A percentile compares a stretch with the other conserved stretches of the same genome.
Conservation (phyloP, 768 basidiomycete genomes). For the Cantharellus cinnabarinus region DNA sequence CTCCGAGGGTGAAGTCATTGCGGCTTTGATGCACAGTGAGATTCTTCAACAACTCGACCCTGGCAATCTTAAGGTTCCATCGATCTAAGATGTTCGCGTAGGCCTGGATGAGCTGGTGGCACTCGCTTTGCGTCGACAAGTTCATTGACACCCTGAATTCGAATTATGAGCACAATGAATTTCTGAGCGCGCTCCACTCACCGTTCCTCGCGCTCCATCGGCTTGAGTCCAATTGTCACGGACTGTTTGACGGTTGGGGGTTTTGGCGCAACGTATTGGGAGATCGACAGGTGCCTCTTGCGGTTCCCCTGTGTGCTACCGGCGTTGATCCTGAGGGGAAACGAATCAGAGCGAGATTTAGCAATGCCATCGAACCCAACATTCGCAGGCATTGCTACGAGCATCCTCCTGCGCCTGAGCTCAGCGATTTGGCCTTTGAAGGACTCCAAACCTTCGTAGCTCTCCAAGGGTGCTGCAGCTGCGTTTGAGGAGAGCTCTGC, state of each 20-base stretch:
- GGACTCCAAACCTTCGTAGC: not conserved
- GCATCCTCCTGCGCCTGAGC: not conserved
- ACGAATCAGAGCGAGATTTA: not conserved
- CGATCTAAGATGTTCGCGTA: slow-evolving; percentile 60
- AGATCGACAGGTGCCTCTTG: not conserved
- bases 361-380: not conserved
- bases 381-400: not conserved
- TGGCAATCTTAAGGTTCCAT: slow-evolving; percentile 27
- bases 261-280: not conserved
- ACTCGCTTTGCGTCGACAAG: slow-evolving; percentile 12
- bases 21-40: not conserved
- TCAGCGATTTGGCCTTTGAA: not conserved
- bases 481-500: not conserved
- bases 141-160: not conserved
- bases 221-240: not conserved
- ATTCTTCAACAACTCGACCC: not conserved
- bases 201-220: not conserved
- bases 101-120: slow-evolving; percentile 30
- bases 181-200: not conserved
- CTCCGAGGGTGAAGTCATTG: not conserved
- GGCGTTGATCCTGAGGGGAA: not conserved
- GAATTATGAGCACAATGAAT: not conserved
- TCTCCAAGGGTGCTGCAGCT: not conserved
- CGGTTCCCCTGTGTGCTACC: not conserved
- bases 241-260: not conserved